Evolutionary conservation across 495 filamentous ascomycete genomes (phyloP).

Genomic region (Alectoria sarmentosa): DNA sequence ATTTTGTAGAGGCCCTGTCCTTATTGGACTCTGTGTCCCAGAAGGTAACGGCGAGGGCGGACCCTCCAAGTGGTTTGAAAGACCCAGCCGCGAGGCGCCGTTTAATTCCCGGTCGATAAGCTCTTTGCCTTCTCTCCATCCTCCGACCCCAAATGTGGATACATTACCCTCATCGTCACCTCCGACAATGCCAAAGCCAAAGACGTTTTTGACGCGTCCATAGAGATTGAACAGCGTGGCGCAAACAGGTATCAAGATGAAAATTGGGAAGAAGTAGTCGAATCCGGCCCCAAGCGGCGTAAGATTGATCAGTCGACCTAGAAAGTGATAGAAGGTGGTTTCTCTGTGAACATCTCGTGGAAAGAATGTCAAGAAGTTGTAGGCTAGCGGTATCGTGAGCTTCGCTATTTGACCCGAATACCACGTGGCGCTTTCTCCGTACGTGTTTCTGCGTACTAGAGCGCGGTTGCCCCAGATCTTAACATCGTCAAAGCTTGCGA

Average conservation of each 20-base stretch:
- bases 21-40: constrained; percentile 8
- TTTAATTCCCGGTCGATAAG: constrained; percentile 86
- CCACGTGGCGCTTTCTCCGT: constrained; percentile 88
- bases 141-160: constrained; percentile 63
- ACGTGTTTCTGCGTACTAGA: constrained; percentile 82
- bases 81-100: constrained; percentile 48
- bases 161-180: constrained; percentile 59
- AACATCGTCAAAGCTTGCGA: constrained; percentile 78
- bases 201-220: constrained; percentile 63
- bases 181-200: constrained; percentile 71
- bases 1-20: background rate
- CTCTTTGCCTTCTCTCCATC: constrained; percentile 90
- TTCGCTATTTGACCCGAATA: constrained; percentile 85
- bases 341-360: constrained; percentile 54
- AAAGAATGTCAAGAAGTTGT: constrained; percentile 92
- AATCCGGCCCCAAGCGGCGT: constrained; percentile 80
- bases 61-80: constrained; percentile 32
- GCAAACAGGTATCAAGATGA: constrained; percentile 75
- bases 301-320: constrained; percentile 76
- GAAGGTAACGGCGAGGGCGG: constrained; percentile 14
- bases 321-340: constrained; percentile 80
- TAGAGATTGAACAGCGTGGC: constrained; percentile 86
- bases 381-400: constrained; percentile 83
- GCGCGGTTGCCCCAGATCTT: constrained; percentile 94
- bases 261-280: constrained; percentile 76